These are phyloP conservation scores for Coleophoma cylindrospora DNA, from an alignment of 2,329 filamentous ascomycete genomes.

Conservation along the genomic window DNA sequence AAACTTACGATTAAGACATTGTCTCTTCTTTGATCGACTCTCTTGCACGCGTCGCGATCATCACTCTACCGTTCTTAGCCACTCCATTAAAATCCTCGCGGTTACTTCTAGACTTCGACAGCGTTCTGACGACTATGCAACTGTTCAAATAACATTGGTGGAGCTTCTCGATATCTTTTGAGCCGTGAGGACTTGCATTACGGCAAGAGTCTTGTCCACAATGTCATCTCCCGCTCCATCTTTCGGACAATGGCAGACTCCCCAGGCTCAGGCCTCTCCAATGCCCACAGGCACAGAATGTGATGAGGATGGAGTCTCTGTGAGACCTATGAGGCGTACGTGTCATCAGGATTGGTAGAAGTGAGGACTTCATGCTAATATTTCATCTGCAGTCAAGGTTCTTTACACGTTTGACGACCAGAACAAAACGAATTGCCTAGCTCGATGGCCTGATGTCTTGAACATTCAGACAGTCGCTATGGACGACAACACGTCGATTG, in stretches of 20 bases:
- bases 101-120: conserved; percentile 3
- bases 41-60: background rate
- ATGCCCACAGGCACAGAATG: conserved; percentile 7
- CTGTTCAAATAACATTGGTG: conserved; percentile 7
- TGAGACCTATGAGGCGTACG: conserved; percentile 58
- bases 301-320: conserved; percentile 46
- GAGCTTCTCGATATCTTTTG: conserved; percentile 10
- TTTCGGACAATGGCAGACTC: conserved; percentile 11
- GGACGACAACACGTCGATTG: conserved; percentile 76
- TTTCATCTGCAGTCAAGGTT: conserved; percentile 69
- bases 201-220: conserved; percentile 11
- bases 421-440: conserved; percentile 83
- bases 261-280: conserved; percentile 12
- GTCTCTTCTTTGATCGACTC: background rate
- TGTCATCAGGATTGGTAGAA: conserved; percentile 11
- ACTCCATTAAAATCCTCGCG: conserved; percentile 11
- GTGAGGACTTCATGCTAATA: conserved; percentile 10
- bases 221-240: conserved; percentile 22
- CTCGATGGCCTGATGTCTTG: conserved; percentile 74
- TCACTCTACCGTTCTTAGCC: conserved; percentile 7
- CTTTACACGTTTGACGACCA: conserved; percentile 94
- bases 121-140: conserved; percentile 15
- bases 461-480: conserved; percentile 75
- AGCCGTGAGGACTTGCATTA: conserved; percentile 10
- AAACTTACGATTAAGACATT: background rate